Evolutionary conservation across 2,329 filamentous ascomycete species (phyloP), one percentile per base, ranked within the genome.

Genomic region (Spiromastix sp.): DNA sequence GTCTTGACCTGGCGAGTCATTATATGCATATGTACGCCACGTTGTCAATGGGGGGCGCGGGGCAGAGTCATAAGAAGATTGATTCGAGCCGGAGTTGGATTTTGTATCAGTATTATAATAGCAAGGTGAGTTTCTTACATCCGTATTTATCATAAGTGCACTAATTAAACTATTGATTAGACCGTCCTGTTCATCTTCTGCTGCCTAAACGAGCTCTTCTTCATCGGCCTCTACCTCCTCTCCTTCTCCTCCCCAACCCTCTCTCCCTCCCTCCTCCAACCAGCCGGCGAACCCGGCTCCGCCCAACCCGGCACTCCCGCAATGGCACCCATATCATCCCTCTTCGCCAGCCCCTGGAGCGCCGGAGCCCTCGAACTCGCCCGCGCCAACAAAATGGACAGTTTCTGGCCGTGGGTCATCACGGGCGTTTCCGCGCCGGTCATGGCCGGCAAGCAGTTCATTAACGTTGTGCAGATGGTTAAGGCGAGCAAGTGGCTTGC

Each of bases 11-110:
- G 45, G 83, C 91, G 18, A 94, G 86, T 58, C 91, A 98, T 63
- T 98, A 96, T 59, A 89, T 96, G 70, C 91, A 98, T 67, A 98
- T 98, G 91, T 96, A 93, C 57, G 85, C 87, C 9, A 94, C 86
- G 1, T 68, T 95, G 52, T 79, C 80, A 45, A 91, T 94, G 77
- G 85, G 82, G 36, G 85, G 85, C 35, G 72, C 76, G 36, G 74
- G 78, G 12, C 67, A 74, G 48, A 84, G 86, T 66, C 91, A 98
- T 68, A 98, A 98, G 77, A 87, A 83, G 50, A 79, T 98, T 34
- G 85, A 93, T 56, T 80, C 82, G 61, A 83, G 75, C 56, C 71
- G 86, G 58, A 94, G 85, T 67, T 85, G 80, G 77, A 70, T 96
- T 40, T 66, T 98, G 58, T 91, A 94, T 62, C 69, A 93, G 39